phyloP scores from a whole-genome alignment of 169 alveolate species.

The Cyclospora cayetanensis region DNA sequence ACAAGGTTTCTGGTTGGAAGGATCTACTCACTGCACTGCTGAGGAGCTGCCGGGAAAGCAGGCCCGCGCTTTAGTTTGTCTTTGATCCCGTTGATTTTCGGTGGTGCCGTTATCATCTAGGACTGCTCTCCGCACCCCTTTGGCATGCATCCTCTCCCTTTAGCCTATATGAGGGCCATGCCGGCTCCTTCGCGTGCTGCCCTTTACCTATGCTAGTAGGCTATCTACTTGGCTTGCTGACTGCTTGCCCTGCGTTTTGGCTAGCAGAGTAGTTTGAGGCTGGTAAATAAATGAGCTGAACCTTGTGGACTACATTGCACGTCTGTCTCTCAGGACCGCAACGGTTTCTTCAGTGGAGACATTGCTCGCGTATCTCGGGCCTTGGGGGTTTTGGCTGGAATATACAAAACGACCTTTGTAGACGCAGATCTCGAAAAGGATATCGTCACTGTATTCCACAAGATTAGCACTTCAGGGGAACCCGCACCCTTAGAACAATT shows the following conservation, averaged over 20 bases:
- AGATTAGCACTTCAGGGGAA: not conserved
- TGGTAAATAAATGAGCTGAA: not conserved
- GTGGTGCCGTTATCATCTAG: no score
- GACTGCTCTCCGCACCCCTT: not conserved
- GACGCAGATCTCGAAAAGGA: conserved; percentile 3
- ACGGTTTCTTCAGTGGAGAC: conserved; percentile 8
- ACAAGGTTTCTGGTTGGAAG: not conserved
- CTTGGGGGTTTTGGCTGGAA: conserved; percentile 1
- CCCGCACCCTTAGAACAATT: conserved; percentile 51
- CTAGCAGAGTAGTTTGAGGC: not conserved
- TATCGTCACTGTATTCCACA: not conserved
- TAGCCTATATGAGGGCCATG: not conserved
- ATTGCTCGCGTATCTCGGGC: not conserved
- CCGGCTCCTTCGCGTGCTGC: no score
- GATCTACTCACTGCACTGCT: not conserved
- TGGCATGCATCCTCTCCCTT: not conserved
- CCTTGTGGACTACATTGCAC: not conserved
- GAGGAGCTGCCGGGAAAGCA: no score
- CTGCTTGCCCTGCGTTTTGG: not conserved
- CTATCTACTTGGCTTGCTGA: not conserved
- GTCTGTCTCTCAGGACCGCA: conserved; percentile 20
- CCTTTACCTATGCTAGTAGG: no score
- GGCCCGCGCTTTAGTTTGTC: no score
- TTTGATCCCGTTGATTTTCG: no score
- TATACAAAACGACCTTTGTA: conserved; percentile 21